Percentiles rank a stretch among this genome's conserved stretches.
These are phyloP conservation scores for Heterobasidion occidentale DNA, from an alignment of 1,284 basidiomycete genomes.

Conservation along the genomic window DNA sequence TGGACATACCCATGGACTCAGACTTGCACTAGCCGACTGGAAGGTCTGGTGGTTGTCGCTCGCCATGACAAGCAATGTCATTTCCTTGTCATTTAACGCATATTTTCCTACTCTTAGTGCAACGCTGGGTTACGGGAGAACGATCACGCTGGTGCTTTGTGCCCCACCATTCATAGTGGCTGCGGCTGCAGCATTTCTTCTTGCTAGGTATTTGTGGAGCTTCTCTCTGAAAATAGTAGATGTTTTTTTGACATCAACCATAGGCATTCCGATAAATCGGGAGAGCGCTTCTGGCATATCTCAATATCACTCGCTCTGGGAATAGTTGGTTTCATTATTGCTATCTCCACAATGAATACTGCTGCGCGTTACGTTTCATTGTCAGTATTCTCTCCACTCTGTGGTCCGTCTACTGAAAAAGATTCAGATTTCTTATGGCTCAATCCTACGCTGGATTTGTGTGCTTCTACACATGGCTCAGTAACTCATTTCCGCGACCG, in stretches of 20 bases:
- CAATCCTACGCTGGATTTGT: constrained; percentile 68
- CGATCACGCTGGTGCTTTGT: constrained; percentile 60
- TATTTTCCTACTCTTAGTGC: constrained; percentile 62
- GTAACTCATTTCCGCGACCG: constrained; percentile 57
- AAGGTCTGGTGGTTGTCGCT: constrained; percentile 68
- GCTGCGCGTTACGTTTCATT: constrained; percentile 65
- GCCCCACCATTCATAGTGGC: constrained; percentile 74
- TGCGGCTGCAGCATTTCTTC: constrained; percentile 39
- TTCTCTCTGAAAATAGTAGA: not conserved
- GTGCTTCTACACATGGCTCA: constrained; percentile 63
- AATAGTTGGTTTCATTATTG: constrained; percentile 69
- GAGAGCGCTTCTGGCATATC: constrained; percentile 64
- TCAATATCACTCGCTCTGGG: constrained; percentile 45
- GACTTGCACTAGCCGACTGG: constrained; percentile 56
- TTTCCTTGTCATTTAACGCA: constrained; percentile 66
- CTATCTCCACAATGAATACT: constrained; percentile 61
- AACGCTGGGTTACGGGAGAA: constrained; percentile 60
- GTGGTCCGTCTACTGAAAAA: not conserved
- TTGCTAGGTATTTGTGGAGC: constrained; percentile 31
- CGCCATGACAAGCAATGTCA: constrained; percentile 40
- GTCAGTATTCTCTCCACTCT: constrained; percentile 28
- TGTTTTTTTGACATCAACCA: not conserved
- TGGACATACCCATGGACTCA: constrained; percentile 37
- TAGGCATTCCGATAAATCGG: constrained; percentile 65
- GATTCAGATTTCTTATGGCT: constrained; percentile 61